These are phyloP conservation scores for Herpomyces periplanetae DNA, from an alignment of 2,329 filamentous ascomycete species.

Conservation along the genomic window DNA sequence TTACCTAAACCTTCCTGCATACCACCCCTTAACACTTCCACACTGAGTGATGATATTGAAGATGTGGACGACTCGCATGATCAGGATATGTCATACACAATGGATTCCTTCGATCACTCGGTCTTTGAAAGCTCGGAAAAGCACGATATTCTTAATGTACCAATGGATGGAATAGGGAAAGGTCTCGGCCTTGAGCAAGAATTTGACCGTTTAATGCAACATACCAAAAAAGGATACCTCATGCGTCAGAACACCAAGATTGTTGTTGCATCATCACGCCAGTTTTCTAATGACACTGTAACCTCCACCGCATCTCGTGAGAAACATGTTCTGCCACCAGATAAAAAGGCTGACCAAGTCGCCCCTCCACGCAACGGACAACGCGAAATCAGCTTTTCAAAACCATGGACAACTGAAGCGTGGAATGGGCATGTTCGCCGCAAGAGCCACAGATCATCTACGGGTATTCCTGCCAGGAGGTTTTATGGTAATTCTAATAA, in stretches of 20 bases:
- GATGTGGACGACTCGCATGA: no score
- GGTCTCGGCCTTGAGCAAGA: constrained; percentile 58
- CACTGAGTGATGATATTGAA: no score
- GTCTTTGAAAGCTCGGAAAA: no score
- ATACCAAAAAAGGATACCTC: constrained; percentile 66
- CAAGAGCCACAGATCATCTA: constrained; percentile 17
- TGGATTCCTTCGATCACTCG: no score
- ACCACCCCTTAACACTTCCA: no score
- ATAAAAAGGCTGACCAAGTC: constrained; percentile 9
- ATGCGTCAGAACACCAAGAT: constrained; percentile 97
- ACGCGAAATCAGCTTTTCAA: constrained; percentile 31
- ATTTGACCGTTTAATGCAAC: constrained; percentile 73
- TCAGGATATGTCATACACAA: no score
- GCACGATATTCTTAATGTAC: constrained; percentile 44
- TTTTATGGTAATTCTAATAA: constrained; percentile 27
- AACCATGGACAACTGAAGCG: constrained; percentile 83
- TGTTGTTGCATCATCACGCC: constrained; percentile 40
- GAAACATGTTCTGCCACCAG: constrained; percentile 9
- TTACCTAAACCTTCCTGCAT: constrained; percentile 3
- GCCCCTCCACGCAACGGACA: constrained; percentile 27
- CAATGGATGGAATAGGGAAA: constrained; percentile 23
- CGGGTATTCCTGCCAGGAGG: constrained; percentile 19
- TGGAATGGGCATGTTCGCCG: constrained; percentile 54
- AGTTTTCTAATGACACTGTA: constrained; percentile 17
- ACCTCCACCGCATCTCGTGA: constrained; percentile 11